Base-by-base conservation (phyloP, 768 basidiomycete species). In the Trametes sanguinea region DNA sequence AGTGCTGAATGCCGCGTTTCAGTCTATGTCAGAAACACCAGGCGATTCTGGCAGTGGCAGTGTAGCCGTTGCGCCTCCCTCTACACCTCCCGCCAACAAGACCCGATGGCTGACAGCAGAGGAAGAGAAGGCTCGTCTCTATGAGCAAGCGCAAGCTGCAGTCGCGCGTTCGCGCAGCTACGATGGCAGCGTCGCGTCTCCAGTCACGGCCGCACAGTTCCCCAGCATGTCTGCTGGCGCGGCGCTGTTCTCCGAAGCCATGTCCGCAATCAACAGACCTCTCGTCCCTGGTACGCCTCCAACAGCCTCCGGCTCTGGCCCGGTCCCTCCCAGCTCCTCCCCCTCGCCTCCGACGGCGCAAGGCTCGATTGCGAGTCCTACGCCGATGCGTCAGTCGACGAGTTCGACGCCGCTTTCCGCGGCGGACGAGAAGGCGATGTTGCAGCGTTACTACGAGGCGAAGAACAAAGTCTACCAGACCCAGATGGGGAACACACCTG, bases 51-150 rank as follows among this genome's bases (percentile, higher is more conserved):
- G 48, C 8, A 58, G 47, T 32, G 27, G 33, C 6, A 48, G 27
- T 44, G 46, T 10, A 2, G 29, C 35, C 47, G 14, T 48, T 30
- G 35, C 39, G 2, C 43, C 53, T 7, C 45, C 32, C 16, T 39
- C 29, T 5, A 33, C 55, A 6, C 39, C 54, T n/a, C 11, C 54
- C 1, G 13, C 57, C 70, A 50, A 54, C 72, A 57, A 65, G 65
- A 42, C 50, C 68, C 71, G 72, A 42, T 92, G 88, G 89, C 77
- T 77, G 6, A 81, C 86, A 1, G 89, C 92, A 0, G 91, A 92
- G 73, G 83, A 86, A 57, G 92, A 94, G 71, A 93, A 94, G 67
- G 73, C 81, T 1, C 78, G 81, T n/a, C 70, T 91, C n/a, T 92
- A 82, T 72, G 78, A 88, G 52, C 72, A 84, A 51, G 90, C 91